Conservation (phyloP, 352 stramenopile species). For the Pythium aphanidermatum region DNA sequence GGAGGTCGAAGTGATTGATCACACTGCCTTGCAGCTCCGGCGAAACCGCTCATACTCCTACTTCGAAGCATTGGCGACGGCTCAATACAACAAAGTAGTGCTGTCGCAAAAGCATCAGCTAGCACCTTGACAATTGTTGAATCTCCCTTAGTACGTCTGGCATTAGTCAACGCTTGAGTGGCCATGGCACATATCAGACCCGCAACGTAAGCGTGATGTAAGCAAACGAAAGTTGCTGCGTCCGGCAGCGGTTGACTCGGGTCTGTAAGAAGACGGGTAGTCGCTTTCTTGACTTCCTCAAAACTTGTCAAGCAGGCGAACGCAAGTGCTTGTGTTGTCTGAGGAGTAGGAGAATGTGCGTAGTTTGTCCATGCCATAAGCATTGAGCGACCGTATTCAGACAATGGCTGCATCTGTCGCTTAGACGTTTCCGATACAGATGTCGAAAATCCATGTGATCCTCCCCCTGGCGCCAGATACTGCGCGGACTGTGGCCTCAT, state of each 20-base stretch:
- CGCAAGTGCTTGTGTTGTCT: constrained; percentile 51
- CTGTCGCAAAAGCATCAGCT: constrained; percentile 64
- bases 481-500: background rate
- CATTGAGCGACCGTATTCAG: constrained; percentile 62
- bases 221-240: constrained; percentile 60
- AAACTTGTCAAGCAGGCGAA: constrained; percentile 68
- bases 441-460: background rate
- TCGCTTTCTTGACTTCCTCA: constrained; percentile 72
- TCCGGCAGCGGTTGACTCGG: constrained; percentile 36
- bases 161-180: constrained; percentile 67
- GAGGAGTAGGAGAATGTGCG: constrained; percentile 33
- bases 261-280: constrained; percentile 55
- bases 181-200: constrained; percentile 74
- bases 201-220: constrained; percentile 77
- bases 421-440: constrained; percentile 5
- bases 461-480: background rate
- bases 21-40: constrained; percentile 50
- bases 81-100: constrained; percentile 74
- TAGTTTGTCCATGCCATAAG: constrained; percentile 77
- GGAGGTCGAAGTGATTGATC: constrained; percentile 32
- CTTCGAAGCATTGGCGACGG: constrained; percentile 46
- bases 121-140: constrained; percentile 61
- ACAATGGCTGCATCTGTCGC: constrained; percentile 44
- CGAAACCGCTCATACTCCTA: constrained; percentile 51
- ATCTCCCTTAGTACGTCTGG: constrained; percentile 46